phyloP scores from a whole-genome alignment of 169 alveolate genomes.

The Theileria orientalis region DNA sequence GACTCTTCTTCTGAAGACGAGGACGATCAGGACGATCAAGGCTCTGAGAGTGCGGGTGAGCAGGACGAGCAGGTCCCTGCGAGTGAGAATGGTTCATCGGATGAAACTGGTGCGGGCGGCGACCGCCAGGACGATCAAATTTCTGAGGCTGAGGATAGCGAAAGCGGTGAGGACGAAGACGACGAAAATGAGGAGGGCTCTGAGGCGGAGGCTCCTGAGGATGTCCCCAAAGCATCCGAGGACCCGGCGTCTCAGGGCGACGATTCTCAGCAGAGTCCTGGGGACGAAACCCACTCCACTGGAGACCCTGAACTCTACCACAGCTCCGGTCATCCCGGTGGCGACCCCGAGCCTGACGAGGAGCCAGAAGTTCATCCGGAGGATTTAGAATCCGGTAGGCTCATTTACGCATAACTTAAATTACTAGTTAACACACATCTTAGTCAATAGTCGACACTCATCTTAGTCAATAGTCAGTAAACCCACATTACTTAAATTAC shows the following conservation, averaged over 20 bases:
- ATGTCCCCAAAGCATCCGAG: neutral
- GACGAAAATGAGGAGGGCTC: neutral
- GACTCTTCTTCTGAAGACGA: no score
- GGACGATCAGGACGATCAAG: no score
- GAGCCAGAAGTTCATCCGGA: neutral
- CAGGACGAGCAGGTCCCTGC: neutral
- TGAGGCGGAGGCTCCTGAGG: neutral
- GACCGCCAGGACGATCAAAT: no score
- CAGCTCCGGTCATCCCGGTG: no score
- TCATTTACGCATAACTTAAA: no score
- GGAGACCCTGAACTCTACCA: neutral
- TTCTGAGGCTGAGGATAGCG: neutral
- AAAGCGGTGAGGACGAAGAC: constrained; percentile 9
- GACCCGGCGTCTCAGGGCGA: neutral
- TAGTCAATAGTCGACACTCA: no score
- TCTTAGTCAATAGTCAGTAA: no score
- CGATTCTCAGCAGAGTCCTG: neutral
- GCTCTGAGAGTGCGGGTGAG: neutral
- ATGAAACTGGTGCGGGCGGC: no score
- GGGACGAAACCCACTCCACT: neutral
- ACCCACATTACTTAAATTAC: no score
- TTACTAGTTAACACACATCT: no score
- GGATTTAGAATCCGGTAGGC: neutral
- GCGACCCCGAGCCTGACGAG: no score
- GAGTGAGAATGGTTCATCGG: neutral